Base-by-base conservation (phyloP, 495 filamentous ascomycete species). In the Penicillium silybi region DNA sequence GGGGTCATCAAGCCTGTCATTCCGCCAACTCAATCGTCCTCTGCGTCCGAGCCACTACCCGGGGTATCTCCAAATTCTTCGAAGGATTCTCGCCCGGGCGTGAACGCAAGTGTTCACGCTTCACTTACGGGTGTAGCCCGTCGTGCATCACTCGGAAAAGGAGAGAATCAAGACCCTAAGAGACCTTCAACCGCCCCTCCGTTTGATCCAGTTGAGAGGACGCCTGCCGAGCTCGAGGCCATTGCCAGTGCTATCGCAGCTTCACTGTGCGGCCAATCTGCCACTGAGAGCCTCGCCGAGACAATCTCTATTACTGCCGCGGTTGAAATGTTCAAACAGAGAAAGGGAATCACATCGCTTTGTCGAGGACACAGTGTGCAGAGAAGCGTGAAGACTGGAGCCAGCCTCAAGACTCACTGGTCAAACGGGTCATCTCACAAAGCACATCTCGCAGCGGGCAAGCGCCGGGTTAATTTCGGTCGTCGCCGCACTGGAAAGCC, bases 271-370 rank as follows among this genome's bases (percentile, higher is more conserved):
- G 37, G 37, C 2, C n/a, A 39, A 11, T 39, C 37, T 39, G 15
- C 18, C 3, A 41, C 20, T 10, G 43, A 23, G 25, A 52, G 50
- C 18, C 16, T 55, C 15, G 51, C 52, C 1, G 54, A 51, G 1
- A 40, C 52, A 13, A 23, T 37, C 3, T 55, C 56, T 15, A 44
- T 57, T 5, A 57, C 54, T 5, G 56, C 52, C 16, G 46, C 51
- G 20, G 56, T 53, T 7, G 17, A 51, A 1, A n/a, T 35, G 2
- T 41, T 34, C 11, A 42, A 51, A 27, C 16, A 50, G 7, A 35
- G 46, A 18, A 49, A 41, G 16, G 52, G 38, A 11, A 40, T 18
- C 13, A 20, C 29, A 40, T 38, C 38, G 20, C 17, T 50, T 9
- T 41, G 42, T 6, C 51, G 47, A n/a, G 10, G 47, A 3, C 1